Conservation (phyloP, 1,284 basidiomycete genomes). For the Austroboletus rostrupii region DNA sequence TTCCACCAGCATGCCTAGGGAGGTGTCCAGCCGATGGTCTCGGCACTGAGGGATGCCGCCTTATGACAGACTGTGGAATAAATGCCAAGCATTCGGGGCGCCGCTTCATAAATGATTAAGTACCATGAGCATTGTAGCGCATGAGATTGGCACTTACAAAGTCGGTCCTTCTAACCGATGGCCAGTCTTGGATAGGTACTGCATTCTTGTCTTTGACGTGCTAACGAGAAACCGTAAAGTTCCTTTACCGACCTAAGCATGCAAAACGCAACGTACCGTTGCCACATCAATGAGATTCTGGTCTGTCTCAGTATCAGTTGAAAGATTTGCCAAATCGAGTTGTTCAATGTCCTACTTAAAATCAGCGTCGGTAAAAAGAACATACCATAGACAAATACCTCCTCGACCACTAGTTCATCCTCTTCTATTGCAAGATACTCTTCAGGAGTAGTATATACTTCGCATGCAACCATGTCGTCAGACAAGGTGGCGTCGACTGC, state of each 20-base stretch:
- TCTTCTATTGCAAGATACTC: neutral
- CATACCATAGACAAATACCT: conserved; percentile 4
- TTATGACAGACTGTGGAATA: conserved; percentile 26
- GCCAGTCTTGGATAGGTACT: neutral
- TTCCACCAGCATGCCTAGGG: neutral
- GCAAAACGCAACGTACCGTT: conserved; percentile 8
- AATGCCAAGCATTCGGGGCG: conserved; percentile 26
- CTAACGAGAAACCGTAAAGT: conserved; percentile 7
- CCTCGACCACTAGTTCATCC: neutral
- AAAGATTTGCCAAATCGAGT: neutral
- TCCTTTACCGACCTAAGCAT: neutral
- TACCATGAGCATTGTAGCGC: neutral
- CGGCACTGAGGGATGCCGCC: conserved; percentile 18
- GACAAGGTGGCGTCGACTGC: neutral
- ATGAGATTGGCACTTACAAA: conserved; percentile 10
- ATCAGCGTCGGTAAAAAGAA: neutral
- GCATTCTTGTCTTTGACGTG: neutral
- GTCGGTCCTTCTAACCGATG: neutral
- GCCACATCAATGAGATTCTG: neutral
- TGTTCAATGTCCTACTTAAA: conserved; percentile 1
- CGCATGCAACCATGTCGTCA: neutral
- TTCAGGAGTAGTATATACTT: neutral
- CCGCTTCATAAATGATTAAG: neutral
- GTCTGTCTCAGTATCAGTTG: neutral
- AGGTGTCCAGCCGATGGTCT: neutral